These are phyloP conservation scores for Saccharomyces uvarum DNA, from an alignment of 1,139 yeast genomes.

Conservation along the genomic window DNA sequence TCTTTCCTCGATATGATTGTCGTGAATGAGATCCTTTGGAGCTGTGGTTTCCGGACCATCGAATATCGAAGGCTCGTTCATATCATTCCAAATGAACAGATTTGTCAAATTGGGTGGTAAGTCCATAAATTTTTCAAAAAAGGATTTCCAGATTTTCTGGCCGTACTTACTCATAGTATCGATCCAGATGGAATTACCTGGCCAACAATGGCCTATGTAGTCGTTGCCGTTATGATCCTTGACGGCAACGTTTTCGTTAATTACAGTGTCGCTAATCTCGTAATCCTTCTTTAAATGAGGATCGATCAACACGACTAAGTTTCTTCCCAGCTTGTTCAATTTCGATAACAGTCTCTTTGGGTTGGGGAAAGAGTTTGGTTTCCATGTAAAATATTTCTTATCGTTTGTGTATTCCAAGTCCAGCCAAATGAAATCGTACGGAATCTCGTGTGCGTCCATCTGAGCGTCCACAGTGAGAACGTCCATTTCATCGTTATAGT, in stretches of 20 bases:
- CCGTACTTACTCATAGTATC: constrained; percentile 70
- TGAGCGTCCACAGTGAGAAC: constrained; percentile 59
- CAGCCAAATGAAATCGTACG: constrained; percentile 90
- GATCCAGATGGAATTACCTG: constrained; percentile 92
- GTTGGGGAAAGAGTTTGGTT: constrained; percentile 61
- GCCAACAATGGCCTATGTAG: constrained; percentile 93
- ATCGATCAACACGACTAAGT: constrained; percentile 78
- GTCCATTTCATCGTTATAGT: constrained; percentile 81
- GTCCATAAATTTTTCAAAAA: constrained; percentile 41
- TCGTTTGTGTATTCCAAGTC: constrained; percentile 86
- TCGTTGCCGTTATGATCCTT: constrained; percentile 42
- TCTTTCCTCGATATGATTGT: constrained; percentile 81
- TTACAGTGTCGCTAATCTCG: constrained; percentile 49
- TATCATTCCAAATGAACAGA: constrained; percentile 89
- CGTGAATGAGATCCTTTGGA: constrained; percentile 72
- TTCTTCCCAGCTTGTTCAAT: constrained; percentile 66
- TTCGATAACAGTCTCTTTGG: constrained; percentile 59
- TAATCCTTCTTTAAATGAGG: constrained; percentile 81
- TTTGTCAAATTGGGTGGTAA: constrained; percentile 45
- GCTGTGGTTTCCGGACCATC: constrained; percentile 91
- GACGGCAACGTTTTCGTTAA: constrained; percentile 37
- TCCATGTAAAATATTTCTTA: constrained; percentile 91
- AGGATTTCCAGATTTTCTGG: constrained; percentile 50
- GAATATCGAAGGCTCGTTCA: constrained; percentile 95
- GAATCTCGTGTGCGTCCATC: constrained; percentile 70